phyloP scores from a whole-genome alignment of 2,329 filamentous ascomycete genomes.

The Samsoniella hepiali region DNA sequence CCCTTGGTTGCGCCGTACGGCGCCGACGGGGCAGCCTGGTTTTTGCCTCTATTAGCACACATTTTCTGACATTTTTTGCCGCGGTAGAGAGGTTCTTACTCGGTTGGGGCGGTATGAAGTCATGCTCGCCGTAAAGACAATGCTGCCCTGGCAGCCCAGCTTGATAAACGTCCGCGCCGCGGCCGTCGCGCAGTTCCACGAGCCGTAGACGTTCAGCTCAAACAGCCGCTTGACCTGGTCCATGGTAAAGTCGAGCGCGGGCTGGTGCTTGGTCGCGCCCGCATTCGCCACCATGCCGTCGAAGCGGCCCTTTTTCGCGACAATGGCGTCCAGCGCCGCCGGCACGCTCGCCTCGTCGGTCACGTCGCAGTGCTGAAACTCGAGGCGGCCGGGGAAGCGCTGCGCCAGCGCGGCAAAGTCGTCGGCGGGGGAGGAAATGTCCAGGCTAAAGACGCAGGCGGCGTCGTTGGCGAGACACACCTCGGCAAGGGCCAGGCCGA shows the following conservation, averaged over 20 bases:
- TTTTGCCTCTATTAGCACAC: background rate
- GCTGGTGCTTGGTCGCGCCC: slow-evolving; percentile 48
- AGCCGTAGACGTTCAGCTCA: slow-evolving; percentile 46
- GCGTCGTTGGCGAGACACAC: slow-evolving; percentile 44
- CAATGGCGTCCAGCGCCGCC: slow-evolving; percentile 39
- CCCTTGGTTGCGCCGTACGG: slow-evolving; percentile 46
- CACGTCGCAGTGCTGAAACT: slow-evolving; percentile 45
- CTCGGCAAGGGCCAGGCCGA: slow-evolving; percentile 45
- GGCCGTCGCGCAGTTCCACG: slow-evolving; percentile 43
- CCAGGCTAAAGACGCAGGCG: slow-evolving; percentile 28
- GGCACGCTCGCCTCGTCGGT: slow-evolving; percentile 40
- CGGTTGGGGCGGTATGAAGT: slow-evolving; percentile 47
- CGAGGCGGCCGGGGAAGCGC: slow-evolving; percentile 39
- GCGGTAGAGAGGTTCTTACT: no score
- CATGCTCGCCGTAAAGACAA: slow-evolving; percentile 47
- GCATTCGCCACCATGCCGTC: slow-evolving; percentile 50
- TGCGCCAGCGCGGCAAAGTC: slow-evolving; percentile 33
- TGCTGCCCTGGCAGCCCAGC: slow-evolving; percentile 33
- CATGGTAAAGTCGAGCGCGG: slow-evolving; percentile 40
- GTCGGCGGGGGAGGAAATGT: slow-evolving; percentile 28
- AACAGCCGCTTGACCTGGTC: slow-evolving; percentile 33
- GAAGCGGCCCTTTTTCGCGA: slow-evolving; percentile 37
- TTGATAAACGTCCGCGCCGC: slow-evolving; percentile 41
- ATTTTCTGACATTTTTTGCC: no score
- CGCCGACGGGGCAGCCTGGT: slow-evolving; percentile 45